Evolutionary conservation across 805 yeast species (phyloP).

Genomic region (Wickerhamomyces bisporus): DNA sequence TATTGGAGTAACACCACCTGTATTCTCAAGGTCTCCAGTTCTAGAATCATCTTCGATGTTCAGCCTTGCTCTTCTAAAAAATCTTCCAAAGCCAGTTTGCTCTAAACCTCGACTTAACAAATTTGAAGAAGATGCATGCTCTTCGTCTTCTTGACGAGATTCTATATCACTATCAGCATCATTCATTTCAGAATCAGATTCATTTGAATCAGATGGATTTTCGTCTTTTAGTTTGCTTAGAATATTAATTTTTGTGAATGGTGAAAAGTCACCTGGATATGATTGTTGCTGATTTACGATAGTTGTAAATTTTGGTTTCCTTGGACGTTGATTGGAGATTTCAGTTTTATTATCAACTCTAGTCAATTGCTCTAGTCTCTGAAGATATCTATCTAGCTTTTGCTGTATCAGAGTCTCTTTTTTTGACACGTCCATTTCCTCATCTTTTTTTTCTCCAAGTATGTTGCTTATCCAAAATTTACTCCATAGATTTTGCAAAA

Average conservation of each 20-base stretch:
- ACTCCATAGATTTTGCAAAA: constrained; percentile 39
- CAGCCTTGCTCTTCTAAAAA: too few relatives aligned
- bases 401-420: constrained; percentile 7
- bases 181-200: constrained; percentile 24
- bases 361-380: constrained; percentile 3
- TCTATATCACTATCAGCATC: constrained; percentile 22
- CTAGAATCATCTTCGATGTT: too few relatives aligned
- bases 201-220: constrained; percentile 18
- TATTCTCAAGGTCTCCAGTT: background rate
- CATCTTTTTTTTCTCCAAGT: constrained; percentile 10
- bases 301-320: background rate
- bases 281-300: constrained; percentile 1
- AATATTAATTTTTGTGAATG: constrained; percentile 19
- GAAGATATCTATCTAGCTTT: constrained; percentile 13
- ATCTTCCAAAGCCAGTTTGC: too few relatives aligned
- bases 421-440: constrained; percentile 4
- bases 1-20: background rate
- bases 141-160: constrained; percentile 11
- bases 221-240: constrained; percentile 13
- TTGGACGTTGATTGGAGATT: constrained; percentile 2
- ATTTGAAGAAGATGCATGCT: too few relatives aligned
- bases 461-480: constrained; percentile 43
- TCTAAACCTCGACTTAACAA: too few relatives aligned
- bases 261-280: constrained; percentile 16
- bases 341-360: background rate